Evolutionary conservation across 495 filamentous ascomycete genomes (phyloP), one percentile per base, ranked within the genome.

Genomic region (Platismatia glauca): DNA sequence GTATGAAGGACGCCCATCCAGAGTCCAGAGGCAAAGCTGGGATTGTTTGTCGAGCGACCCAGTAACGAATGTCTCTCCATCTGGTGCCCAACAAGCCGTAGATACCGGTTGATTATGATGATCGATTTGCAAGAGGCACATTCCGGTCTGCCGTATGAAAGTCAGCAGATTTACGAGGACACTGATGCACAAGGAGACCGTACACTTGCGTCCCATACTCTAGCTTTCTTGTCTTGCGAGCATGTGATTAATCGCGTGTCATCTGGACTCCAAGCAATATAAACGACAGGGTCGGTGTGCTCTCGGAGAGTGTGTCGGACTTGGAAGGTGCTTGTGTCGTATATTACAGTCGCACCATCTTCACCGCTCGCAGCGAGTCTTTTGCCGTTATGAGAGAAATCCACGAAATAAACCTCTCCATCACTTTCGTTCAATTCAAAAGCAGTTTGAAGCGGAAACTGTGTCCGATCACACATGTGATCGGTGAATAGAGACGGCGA

Each of bases 181-280:
- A 24, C 50, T 31, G 37, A 29, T 56, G 18, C 16, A 20, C 31
- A 64, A 48, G 34, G 34, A 38, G 41, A 58, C 70, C 83, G 77
- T 78, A 95, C 91, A 68, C 82, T 79, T 13, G 82, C 78, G 73
- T 90, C 84, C 90, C 90, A 97, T 62, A 97, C 73, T 62, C 85
- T 82, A 11, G 90, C 91, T 62, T 80, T 83, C 18, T 77, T 81
- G 70, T 95, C 90, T 68, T 83, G 79, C 9, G 85, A 86, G 70
- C 92, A 96, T 22, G 85, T 91, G 38, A 96, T 84, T 4, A 99
- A 75, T 69, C 87, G 89, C 1, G 81, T 79, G 71, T 95, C 89
- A 76, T 97, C 91, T 8, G 91, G 92, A 73, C 90, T 95, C 94
- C 94, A 99, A 6, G 88, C 78, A 5, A 94, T 73, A 66, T 91